These are phyloP conservation scores for Ceratobasidium sp. DNA, from an alignment of 1,284 basidiomycete species.

Conservation along the genomic window DNA sequence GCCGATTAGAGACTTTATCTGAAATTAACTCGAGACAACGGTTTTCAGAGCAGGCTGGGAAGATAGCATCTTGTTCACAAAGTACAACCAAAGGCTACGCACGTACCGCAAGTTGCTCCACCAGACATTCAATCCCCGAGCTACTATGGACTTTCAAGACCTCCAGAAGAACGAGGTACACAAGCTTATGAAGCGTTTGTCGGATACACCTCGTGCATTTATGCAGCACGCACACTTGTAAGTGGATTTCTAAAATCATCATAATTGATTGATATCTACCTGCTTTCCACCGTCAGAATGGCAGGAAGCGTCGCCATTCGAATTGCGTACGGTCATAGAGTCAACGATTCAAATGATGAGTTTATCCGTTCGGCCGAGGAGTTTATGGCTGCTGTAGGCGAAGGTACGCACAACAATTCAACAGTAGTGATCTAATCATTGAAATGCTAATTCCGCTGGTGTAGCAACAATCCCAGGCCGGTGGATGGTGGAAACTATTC, in stretches of 20 bases:
- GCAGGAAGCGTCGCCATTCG: slow-evolving; percentile 36
- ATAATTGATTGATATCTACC: no score
- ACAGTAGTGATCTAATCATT: no score
- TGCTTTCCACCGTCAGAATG: no score
- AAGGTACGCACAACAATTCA: slow-evolving; percentile 16
- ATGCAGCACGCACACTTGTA: slow-evolving; percentile 38
- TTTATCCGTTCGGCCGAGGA: slow-evolving; percentile 43
- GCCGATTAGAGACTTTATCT: no score
- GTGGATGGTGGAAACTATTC: slow-evolving; percentile 44
- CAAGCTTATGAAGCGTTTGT: slow-evolving; percentile 41
- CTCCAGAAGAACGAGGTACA: slow-evolving; percentile 37
- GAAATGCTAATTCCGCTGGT: no score
- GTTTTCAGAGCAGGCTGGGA: neutral
- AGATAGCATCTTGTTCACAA: slow-evolving; percentile 2
- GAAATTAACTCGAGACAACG: no score
- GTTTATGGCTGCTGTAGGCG: slow-evolving; percentile 37
- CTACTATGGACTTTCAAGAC: slow-evolving; percentile 40
- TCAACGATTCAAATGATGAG: slow-evolving; percentile 28
- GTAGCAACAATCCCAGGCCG: slow-evolving; percentile 36
- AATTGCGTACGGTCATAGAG: slow-evolving; percentile 41
- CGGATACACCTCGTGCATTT: slow-evolving; percentile 28
- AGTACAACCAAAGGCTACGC: slow-evolving; percentile 13
- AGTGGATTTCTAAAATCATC: no score
- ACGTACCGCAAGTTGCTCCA: slow-evolving; percentile 13
- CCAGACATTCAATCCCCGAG: slow-evolving; percentile 40